A percentile compares a stretch with the other conserved stretches of the same genome.
Evolutionary conservation across 1,284 basidiomycete species (phyloP).

Genomic region (Inonotus obliquus): DNA sequence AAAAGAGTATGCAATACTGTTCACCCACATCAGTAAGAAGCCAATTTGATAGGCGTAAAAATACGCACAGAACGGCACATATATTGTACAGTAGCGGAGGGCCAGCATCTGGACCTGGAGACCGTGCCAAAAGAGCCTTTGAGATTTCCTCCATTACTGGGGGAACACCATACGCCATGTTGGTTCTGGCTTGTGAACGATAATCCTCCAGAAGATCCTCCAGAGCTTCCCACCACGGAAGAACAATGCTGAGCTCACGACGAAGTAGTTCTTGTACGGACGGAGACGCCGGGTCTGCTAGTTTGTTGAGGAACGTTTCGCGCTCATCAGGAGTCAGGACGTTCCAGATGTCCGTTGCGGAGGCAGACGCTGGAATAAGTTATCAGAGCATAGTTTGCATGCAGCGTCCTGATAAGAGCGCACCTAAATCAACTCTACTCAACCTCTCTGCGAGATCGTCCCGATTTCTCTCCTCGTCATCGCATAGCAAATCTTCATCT

Average conservation of each 20-base stretch:
- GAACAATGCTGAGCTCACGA: constrained; percentile 33
- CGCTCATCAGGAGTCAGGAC: constrained; percentile 54
- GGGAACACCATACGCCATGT: constrained; percentile 31
- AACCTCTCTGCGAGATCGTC: constrained; percentile 49
- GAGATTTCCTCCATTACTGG: constrained; percentile 51
- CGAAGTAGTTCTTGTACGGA: constrained; percentile 55
- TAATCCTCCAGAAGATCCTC: not conserved
- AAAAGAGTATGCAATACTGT: constrained; percentile 63
- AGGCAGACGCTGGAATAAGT: constrained; percentile 40
- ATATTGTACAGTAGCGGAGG: constrained; percentile 60
- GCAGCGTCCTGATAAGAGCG: constrained; percentile 19
- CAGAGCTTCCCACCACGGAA: constrained; percentile 60
- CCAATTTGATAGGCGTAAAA: not conserved
- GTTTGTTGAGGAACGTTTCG: constrained; percentile 49
- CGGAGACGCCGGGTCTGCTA: constrained; percentile 55
- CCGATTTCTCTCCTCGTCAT: constrained; percentile 37
- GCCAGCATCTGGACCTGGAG: constrained; percentile 27
- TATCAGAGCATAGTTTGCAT: constrained; percentile 5
- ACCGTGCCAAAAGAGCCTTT: constrained; percentile 37
- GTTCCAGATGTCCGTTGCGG: constrained; percentile 60
- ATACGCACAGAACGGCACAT: constrained; percentile 56
- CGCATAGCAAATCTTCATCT: constrained; percentile 31
- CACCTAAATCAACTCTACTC: constrained; percentile 58
- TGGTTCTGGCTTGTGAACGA: not conserved
- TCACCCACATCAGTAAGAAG: not conserved